These are phyloP conservation scores for Ceratocystis eucalypticola DNA, from an alignment of 2,329 filamentous ascomycete species.

Conservation along the genomic window DNA sequence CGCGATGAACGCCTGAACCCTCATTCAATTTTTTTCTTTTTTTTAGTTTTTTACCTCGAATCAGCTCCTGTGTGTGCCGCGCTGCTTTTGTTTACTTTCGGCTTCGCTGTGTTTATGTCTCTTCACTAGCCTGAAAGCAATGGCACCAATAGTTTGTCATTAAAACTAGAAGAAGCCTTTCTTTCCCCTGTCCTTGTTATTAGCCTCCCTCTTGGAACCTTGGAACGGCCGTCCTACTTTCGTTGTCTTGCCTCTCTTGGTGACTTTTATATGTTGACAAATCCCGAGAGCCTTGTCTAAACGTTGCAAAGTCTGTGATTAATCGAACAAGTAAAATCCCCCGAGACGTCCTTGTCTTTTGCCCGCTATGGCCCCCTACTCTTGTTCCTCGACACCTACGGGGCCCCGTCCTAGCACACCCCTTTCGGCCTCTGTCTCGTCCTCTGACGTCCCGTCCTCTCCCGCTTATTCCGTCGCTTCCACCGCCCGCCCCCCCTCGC, in stretches of 20 bases:
- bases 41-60: no score
- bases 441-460: slow-evolving; percentile 43
- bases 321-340: neutral
- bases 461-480: slow-evolving; percentile 51
- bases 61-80: no score
- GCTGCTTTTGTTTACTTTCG: neutral
- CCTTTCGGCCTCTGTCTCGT: neutral
- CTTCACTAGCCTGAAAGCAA: no score
- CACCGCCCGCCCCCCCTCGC: slow-evolving; percentile 45
- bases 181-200: neutral
- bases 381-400: neutral
- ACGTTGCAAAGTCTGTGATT: neutral
- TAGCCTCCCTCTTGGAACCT: neutral
- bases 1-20: no score
- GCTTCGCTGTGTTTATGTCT: no score
- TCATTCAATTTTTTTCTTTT: no score
- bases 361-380: neutral
- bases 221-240: no score
- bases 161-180: no score
- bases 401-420: neutral
- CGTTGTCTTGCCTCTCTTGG: no score
- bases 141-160: no score
- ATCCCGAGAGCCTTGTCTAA: no score
- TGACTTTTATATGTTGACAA: no score
- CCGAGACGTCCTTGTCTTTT: neutral